These are phyloP conservation scores for Eutrema heterophyllum DNA, from an alignment of 345 rosid genomes.

Conservation along the genomic window DNA sequence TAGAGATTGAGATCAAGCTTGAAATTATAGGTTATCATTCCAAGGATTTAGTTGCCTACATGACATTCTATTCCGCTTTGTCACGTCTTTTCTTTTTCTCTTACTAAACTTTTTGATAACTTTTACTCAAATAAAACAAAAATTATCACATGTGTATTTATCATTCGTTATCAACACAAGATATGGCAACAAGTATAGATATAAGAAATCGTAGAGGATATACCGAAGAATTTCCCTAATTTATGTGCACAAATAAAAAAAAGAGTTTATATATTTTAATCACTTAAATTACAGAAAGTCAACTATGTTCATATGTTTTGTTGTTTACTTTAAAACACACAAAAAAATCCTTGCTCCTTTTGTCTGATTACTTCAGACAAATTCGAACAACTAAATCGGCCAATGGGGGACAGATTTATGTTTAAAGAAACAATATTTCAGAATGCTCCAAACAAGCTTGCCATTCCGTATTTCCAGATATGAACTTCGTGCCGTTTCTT, in stretches of 20 bases:
- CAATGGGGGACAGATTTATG: slow-evolving; percentile 19
- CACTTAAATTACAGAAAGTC: slow-evolving; percentile 16
- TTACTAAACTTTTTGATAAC: neutral
- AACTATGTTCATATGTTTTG: slow-evolving; percentile 21
- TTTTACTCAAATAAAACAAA: neutral
- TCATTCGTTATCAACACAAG: neutral
- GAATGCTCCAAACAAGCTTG: slow-evolving; percentile 3
- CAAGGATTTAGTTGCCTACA: slow-evolving; percentile 25
- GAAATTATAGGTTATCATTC: slow-evolving; percentile 1
- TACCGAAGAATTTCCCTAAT: neutral
- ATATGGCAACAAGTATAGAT: neutral
- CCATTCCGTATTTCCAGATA: slow-evolving; percentile 5
- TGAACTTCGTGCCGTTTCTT: slow-evolving; percentile 15
- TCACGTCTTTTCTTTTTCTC: slow-evolving; percentile 17
- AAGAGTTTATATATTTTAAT: neutral
- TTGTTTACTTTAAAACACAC: neutral
- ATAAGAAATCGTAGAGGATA: neutral
- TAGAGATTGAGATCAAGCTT: neutral
- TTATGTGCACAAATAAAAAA: slow-evolving; percentile 12
- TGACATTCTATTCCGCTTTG: slow-evolving; percentile 8
- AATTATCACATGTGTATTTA: neutral
- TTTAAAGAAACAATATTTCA: slow-evolving; percentile 3
- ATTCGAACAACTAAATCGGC: neutral
- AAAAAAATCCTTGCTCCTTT: neutral
- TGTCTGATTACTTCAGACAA: slow-evolving; percentile 30